Evolutionary conservation across 2,329 filamentous ascomycete species (phyloP).

Genomic region (Talaromyces pinophilus): DNA sequence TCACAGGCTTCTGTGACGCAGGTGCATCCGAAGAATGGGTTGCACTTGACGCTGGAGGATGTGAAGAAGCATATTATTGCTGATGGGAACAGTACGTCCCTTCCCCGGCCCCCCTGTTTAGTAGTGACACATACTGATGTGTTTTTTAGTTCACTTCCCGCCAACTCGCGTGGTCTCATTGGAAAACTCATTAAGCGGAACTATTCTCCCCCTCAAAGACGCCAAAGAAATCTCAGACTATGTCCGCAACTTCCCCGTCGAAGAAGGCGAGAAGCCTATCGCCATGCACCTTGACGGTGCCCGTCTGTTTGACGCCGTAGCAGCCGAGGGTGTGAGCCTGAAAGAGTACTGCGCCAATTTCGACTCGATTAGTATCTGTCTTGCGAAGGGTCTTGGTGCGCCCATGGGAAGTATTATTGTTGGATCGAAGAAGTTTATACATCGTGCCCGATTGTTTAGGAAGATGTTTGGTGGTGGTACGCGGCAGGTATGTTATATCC

Average conservation of each 20-base stretch:
- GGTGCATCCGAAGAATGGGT: slow-evolving; percentile 35
- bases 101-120: too few relatives aligned
- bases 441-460: slow-evolving; percentile 34
- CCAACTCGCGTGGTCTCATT: slow-evolving; percentile 36
- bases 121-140: neutral
- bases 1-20: slow-evolving; percentile 37
- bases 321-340: slow-evolving; percentile 30
- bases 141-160: slow-evolving; percentile 29
- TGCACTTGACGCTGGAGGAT: slow-evolving; percentile 40
- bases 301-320: slow-evolving; percentile 34
- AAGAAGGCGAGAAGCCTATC: slow-evolving; percentile 30
- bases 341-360: slow-evolving; percentile 36
- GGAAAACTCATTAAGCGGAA: slow-evolving; percentile 34
- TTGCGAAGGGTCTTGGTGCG: slow-evolving; percentile 38
- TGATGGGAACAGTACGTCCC: slow-evolving; percentile 31
- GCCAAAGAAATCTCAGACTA: slow-evolving; percentile 34
- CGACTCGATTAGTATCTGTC: slow-evolving; percentile 37
- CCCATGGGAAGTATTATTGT: slow-evolving; percentile 38
- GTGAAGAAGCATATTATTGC: slow-evolving; percentile 33
- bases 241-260: slow-evolving; percentile 31
- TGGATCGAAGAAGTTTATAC: slow-evolving; percentile 31
- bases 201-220: slow-evolving; percentile 33
- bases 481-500: slow-evolving; percentile 29
- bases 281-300: slow-evolving; percentile 38
- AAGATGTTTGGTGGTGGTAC: slow-evolving; percentile 39